Base-by-base conservation (phyloP, 305 asterid species). In the Fraxinus floribunda region DNA sequence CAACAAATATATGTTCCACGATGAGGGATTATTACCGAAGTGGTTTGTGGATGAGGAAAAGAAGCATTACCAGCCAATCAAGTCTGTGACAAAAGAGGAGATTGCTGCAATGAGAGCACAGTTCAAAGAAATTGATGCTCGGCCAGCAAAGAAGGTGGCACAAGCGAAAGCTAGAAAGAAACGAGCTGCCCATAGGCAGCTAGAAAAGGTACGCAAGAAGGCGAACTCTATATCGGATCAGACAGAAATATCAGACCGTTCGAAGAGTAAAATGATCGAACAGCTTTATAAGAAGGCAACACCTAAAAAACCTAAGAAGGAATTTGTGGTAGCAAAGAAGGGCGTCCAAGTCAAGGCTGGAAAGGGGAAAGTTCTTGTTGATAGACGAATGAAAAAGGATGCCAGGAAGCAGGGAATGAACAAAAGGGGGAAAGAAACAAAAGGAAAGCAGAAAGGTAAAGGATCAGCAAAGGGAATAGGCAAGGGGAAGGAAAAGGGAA, bases 121-220 rank as follows among this genome's bases (percentile, higher is more conserved):
- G 30, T 94, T 97, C 71, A 93, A 87, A 85, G 98, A 90, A 82
- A 97, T 97, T 13, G 88, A 97, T 83, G 95, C 98, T 78, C 94
- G 99, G 57, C 97, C 99, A 10, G 97, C 98, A n/a, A 94, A 97
- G 93, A 97, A 97, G 88, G 98, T 94, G 7, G 99, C 98, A 0
- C 84, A 97, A 84, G 99, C 99, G 57, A 94, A 91, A 78, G 98
- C 97, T 79, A 92, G 98, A 3, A 93, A 94, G 92, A 97, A 93
- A 85, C 89, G 97, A 66, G 97, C 79, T 6, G 90, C 93, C 1
- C 83, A 75, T 7, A 93, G 91, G 80, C 88, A 86, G 80, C 91
- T 92, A 9, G 99, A 94, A 75, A 97, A 97, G 88, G 88, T 90
- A 10, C 85, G 97, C 77, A 94, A 92, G 85, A 97, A 95, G 93